These are phyloP conservation scores for Argentina anserina DNA, from an alignment of 306 rosid species.

Conservation along the genomic window DNA sequence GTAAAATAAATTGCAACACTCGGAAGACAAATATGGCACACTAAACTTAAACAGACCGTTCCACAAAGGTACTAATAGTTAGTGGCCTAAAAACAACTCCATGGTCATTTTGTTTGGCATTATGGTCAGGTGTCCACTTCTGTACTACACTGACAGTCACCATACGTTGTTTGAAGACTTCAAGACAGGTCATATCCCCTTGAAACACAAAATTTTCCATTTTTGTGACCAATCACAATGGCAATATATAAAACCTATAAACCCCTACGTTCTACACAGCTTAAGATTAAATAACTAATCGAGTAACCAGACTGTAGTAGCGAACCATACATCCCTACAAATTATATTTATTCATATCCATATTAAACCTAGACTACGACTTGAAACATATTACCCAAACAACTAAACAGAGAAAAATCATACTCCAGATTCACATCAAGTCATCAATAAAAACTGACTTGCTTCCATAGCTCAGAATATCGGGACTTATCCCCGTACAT, in stretches of 20 bases:
- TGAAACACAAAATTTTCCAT: neutral
- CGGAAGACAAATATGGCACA: neutral
- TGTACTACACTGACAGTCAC: neutral
- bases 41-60: neutral
- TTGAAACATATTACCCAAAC: no score
- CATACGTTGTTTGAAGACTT: neutral
- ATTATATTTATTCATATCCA: neutral
- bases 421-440: neutral
- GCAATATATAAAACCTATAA: neutral
- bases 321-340: neutral
- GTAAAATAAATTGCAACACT: neutral
- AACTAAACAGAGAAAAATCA: neutral
- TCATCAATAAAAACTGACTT: neutral
- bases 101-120: neutral
- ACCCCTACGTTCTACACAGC: neutral
- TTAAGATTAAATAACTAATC: neutral
- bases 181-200: neutral
- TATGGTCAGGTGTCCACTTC: neutral
- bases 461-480: no score
- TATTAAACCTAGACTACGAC: neutral
- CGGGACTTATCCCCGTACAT: neutral
- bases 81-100: neutral
- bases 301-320: neutral
- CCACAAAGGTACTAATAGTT: neutral
- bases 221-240: neutral